Evolutionary conservation across 164 flowering plant genomes (phyloP).

Genomic region (Protea cynaroides): DNA sequence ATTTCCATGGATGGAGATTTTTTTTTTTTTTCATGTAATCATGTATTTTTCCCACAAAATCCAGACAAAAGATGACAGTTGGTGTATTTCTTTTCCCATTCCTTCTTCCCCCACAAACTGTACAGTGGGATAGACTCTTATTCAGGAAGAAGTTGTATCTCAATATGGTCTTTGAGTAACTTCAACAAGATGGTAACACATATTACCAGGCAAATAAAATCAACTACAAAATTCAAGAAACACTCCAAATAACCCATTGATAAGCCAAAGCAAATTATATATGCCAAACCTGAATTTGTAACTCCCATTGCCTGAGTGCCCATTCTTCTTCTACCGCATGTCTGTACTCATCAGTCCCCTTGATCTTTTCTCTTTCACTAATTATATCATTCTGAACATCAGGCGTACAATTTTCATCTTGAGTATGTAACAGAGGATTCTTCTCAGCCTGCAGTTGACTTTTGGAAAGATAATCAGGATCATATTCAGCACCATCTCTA

Average conservation of each 20-base stretch:
- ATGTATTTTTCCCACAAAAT: too few species aligned
- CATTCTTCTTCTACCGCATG: slow-evolving; percentile 71
- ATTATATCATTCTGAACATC: slow-evolving; percentile 27
- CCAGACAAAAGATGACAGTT: too few species aligned
- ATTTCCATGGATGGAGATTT: too few species aligned
- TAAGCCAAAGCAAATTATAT: neutral
- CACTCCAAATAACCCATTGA: neutral
- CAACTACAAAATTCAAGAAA: neutral
- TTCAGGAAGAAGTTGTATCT: too few species aligned
- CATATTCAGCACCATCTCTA: neutral
- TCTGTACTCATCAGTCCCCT: slow-evolving; percentile 80
- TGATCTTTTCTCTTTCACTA: slow-evolving; percentile 58
- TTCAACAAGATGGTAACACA: too few species aligned
- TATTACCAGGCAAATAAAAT: too few species aligned
- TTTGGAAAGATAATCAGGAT: neutral
- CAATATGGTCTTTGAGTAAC: too few species aligned
- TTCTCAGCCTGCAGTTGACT: neutral
- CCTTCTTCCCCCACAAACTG: too few species aligned
- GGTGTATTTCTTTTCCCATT: too few species aligned
- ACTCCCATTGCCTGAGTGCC: slow-evolving; percentile 62
- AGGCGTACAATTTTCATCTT: slow-evolving; percentile 11
- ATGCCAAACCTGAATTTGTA: slow-evolving; percentile 61
- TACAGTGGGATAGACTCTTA: too few species aligned
- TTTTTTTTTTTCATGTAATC: too few species aligned
- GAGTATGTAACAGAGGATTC: neutral